These are phyloP conservation scores for Exophiala xenobiotica DNA, from an alignment of 2,329 filamentous ascomycete genomes.

Conservation along the genomic window DNA sequence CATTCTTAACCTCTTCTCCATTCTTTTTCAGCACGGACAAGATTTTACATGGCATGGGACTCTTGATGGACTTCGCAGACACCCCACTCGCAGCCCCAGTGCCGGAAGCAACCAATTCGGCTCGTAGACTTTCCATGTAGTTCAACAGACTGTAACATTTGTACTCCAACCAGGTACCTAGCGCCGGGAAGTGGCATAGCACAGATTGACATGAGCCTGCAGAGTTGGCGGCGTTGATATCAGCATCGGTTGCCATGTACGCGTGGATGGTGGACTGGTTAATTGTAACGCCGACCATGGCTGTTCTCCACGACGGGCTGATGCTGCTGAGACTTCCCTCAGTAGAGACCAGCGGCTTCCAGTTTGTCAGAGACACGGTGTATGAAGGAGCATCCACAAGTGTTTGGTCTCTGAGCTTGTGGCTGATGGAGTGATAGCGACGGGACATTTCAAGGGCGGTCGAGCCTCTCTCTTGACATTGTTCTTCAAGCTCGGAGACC, in stretches of 20 bases:
- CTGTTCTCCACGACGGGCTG: conserved; percentile 3
- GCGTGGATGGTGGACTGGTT: conserved; percentile 30
- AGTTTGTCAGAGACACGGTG: conserved; percentile 7
- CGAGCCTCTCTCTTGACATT: neutral
- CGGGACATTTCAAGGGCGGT: conserved; percentile 6
- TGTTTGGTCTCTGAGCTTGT: conserved; percentile 8
- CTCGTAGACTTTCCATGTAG: conserved; percentile 33
- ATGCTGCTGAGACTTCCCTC: too few species aligned
- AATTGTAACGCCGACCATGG: conserved; percentile 26
- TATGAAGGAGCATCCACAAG: neutral
- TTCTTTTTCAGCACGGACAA: conserved; percentile 36
- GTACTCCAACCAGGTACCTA: conserved; percentile 35
- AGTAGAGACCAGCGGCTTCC: too few species aligned
- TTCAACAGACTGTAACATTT: conserved; percentile 33
- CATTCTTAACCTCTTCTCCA: conserved; percentile 35
- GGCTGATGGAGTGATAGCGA: conserved; percentile 18
- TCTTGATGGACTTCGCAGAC: conserved; percentile 29
- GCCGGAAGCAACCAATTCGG: conserved; percentile 11
- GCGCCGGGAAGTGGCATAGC: conserved; percentile 33
- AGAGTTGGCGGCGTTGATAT: neutral
- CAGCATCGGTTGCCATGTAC: conserved; percentile 23
- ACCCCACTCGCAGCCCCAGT: conserved; percentile 14
- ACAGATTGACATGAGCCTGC: conserved; percentile 25
- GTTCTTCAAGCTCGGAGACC: neutral
- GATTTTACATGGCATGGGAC: conserved; percentile 41